A percentile compares a stretch with the other conserved stretches of the same genome.
phyloP scores from a whole-genome alignment of 2,329 filamentous ascomycete genomes.

The Thyridium curvatum region DNA sequence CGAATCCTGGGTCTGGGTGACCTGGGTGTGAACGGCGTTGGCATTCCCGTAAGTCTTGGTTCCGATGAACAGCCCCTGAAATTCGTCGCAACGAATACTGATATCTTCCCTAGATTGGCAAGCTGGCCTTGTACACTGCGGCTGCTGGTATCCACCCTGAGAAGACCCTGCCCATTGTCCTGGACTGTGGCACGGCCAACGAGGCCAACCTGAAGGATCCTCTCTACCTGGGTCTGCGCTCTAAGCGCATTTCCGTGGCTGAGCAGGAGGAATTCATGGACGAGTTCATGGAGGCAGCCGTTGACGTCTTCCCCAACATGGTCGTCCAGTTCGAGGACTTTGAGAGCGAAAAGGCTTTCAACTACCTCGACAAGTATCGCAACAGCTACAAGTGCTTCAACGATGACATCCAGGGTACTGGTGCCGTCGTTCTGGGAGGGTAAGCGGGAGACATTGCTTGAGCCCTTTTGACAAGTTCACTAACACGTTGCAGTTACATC shows the following conservation, averaged over 20 bases:
- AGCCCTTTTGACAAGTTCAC: slow-evolving; percentile 26
- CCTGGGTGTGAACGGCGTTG: slow-evolving; percentile 93
- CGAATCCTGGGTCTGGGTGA: slow-evolving; percentile 90
- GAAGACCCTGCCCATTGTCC: slow-evolving; percentile 69
- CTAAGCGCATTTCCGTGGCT: slow-evolving; percentile 69
- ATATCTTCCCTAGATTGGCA: slow-evolving; percentile 60
- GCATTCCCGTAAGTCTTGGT: slow-evolving; percentile 68
- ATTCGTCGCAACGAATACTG: slow-evolving; percentile 10
- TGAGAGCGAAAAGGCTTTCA: slow-evolving; percentile 87
- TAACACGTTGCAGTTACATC: slow-evolving; percentile 58
- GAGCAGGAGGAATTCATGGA: slow-evolving; percentile 91
- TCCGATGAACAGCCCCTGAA: slow-evolving; percentile 6
- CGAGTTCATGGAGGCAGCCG: slow-evolving; percentile 90
- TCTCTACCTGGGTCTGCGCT: slow-evolving; percentile 84
- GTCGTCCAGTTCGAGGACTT: slow-evolving; percentile 95
- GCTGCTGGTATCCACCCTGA: slow-evolving; percentile 90
- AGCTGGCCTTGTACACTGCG: slow-evolving; percentile 89
- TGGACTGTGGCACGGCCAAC: slow-evolving; percentile 62
- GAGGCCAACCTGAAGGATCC: slow-evolving; percentile 60
- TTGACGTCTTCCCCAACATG: slow-evolving; percentile 63
- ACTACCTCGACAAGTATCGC: slow-evolving; percentile 84
- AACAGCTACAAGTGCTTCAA: slow-evolving; percentile 94
- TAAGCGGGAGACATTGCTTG: no score
- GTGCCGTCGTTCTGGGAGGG: slow-evolving; percentile 87
- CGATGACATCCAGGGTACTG: slow-evolving; percentile 96